Evolutionary conservation across 2,329 filamentous ascomycete species (phyloP).

Genomic region (Fusarium sp.): DNA sequence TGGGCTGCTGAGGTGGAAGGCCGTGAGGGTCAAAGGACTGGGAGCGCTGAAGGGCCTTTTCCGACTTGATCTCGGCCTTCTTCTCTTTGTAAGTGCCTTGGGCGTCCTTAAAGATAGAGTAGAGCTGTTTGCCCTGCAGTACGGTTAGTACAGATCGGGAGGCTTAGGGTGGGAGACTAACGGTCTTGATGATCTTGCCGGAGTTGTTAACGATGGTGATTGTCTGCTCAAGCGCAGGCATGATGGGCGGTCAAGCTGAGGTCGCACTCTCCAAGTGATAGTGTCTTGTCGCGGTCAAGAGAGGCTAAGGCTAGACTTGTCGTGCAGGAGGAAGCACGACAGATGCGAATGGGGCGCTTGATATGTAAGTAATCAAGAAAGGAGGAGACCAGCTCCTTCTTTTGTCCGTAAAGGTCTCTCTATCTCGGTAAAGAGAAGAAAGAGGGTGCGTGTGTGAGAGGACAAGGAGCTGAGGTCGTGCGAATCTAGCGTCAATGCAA

Average conservation of each 20-base stretch:
- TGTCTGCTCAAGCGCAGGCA: conserved; percentile 70
- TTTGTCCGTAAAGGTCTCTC: conserved; percentile 13
- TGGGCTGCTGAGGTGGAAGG: conserved; percentile 31
- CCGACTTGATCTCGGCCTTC: conserved; percentile 82
- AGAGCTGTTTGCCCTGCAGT: conserved; percentile 84
- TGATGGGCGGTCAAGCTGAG: conserved; percentile 43
- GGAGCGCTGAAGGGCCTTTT: conserved; percentile 69
- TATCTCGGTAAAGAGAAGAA: conserved; percentile 19
- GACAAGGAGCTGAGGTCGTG: conserved; percentile 17
- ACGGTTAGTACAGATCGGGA: conserved; percentile 23
- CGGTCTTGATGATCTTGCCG: conserved; percentile 90
- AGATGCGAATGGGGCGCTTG: background rate
- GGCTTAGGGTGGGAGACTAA: conserved; percentile 58
- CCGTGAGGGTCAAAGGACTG: conserved; percentile 62
- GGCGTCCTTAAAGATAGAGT: conserved; percentile 92
- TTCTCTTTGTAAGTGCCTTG: conserved; percentile 88
- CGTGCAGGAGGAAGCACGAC: conserved; percentile 1
- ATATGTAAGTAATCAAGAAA: conserved; percentile 1
- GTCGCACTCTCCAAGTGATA: conserved; percentile 13
- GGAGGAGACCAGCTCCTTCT: conserved; percentile 43
- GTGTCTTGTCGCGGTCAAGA: conserved; percentile 1
- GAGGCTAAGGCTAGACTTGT: background rate
- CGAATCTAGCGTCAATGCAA: conserved; percentile 21
- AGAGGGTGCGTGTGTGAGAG: background rate
- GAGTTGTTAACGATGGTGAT: conserved; percentile 92